phyloP scores from a whole-genome alignment of 78 protist genomes.

The Dictyostelium firmibasis region DNA sequence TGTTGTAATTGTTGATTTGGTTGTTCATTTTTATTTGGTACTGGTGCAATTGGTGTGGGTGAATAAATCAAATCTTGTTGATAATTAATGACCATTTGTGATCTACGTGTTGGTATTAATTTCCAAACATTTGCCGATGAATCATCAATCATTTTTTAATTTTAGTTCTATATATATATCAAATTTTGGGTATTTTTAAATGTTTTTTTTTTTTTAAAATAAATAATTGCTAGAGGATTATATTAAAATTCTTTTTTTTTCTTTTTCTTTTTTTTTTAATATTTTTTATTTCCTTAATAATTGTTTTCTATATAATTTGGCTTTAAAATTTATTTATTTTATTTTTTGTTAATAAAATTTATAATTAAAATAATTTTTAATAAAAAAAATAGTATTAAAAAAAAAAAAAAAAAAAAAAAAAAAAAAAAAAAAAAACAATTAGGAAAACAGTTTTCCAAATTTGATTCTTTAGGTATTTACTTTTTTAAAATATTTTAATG shows the following conservation, averaged over 20 bases:
- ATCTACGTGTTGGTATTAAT: conserved; percentile 29
- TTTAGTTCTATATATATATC: neutral
- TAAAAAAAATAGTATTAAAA: too few relatives aligned
- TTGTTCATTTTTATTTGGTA: neutral
- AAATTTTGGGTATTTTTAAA: neutral
- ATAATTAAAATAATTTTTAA: too few relatives aligned
- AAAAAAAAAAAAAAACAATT: neutral
- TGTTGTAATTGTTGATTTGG: neutral
- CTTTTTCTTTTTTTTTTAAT: too few relatives aligned
- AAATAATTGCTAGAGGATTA: too few relatives aligned
- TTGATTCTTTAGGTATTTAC: neutral
- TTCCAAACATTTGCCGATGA: conserved; percentile 47
- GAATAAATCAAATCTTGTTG: neutral
- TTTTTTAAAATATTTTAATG: neutral
- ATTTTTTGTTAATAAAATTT: too few relatives aligned
- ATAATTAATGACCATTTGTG: neutral
- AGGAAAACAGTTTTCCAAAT: neutral
- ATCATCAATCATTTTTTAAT: neutral
- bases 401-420: too few relatives aligned
- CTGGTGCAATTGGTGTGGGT: neutral
- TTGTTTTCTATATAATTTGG: neutral
- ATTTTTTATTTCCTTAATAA: too few relatives aligned
- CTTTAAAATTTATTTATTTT: neutral
- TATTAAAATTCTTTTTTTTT: too few relatives aligned
- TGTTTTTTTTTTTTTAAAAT: neutral